These are phyloP conservation scores for Akanthomyces muscarius DNA, from an alignment of 2,329 filamentous ascomycete genomes.

Conservation along the genomic window DNA sequence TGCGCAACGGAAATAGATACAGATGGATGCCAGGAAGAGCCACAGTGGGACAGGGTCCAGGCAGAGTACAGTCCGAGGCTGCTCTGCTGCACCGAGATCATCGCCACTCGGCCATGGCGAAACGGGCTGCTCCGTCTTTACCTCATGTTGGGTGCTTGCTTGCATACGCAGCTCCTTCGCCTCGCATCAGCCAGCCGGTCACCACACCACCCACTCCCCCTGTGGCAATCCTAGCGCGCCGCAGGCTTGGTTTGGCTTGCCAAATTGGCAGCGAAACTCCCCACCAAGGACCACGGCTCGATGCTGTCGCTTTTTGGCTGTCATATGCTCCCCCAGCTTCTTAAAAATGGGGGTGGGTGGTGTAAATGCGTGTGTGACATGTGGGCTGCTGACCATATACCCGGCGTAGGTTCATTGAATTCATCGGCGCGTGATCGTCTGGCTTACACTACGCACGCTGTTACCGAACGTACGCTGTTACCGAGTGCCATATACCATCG, in stretches of 20 bases:
- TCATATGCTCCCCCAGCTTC: slow-evolving; percentile 12
- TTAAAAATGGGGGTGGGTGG: slow-evolving; percentile 3
- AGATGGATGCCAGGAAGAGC: neutral
- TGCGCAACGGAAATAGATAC: slow-evolving; percentile 7
- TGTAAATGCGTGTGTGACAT: slow-evolving; percentile 10
- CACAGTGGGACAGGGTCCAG: neutral
- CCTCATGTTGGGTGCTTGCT: slow-evolving; percentile 5
- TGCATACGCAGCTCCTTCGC: slow-evolving; percentile 9
- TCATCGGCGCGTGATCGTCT: slow-evolving; percentile 11
- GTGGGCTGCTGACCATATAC: slow-evolving; percentile 13
- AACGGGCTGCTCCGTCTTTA: neutral
- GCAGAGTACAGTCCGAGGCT: neutral
- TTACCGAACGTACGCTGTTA: neutral
- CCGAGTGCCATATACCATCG: neutral
- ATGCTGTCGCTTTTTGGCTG: slow-evolving; percentile 6
- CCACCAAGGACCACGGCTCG: neutral
- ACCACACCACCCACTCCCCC: slow-evolving; percentile 8
- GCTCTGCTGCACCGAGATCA: neutral
- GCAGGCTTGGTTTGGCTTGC: neutral
- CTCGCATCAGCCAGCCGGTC: slow-evolving; percentile 14
- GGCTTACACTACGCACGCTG: neutral
- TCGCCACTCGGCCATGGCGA: slow-evolving; percentile 12
- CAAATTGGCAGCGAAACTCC: neutral
- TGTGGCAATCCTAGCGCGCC: neutral
- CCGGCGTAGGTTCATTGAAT: slow-evolving; percentile 2